A percentile compares a stretch with the other conserved stretches of the same genome.
These are phyloP conservation scores for Tripterygium wilfordii DNA, from an alignment of 177 flowering plant species.

Conservation along the genomic window DNA sequence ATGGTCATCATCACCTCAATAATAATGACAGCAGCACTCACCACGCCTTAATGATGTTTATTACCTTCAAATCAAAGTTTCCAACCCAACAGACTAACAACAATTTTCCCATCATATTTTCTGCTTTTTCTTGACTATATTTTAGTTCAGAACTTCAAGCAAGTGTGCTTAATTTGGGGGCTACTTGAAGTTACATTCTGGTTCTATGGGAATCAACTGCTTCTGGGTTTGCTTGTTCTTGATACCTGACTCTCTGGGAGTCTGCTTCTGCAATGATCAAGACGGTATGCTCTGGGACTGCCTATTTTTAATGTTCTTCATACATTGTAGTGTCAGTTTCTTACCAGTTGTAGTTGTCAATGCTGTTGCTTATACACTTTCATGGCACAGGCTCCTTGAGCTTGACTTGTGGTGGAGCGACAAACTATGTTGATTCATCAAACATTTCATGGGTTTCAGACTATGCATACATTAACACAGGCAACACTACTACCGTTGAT, in stretches of 20 bases:
- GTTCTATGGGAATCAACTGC: slow-evolving; percentile 24
- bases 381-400: slow-evolving; percentile 71
- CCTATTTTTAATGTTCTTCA: neutral
- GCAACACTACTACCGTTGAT: slow-evolving; percentile 34
- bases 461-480: slow-evolving; percentile 34
- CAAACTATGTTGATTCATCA: slow-evolving; percentile 38
- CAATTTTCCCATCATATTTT: too few relatives aligned
- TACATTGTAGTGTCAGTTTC: neutral
- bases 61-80: too few relatives aligned
- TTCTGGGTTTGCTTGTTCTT: slow-evolving; percentile 25
- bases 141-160: too few relatives aligned
- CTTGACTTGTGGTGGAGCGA: slow-evolving; percentile 60
- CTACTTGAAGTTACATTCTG: slow-evolving; percentile 41
- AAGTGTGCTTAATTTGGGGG: slow-evolving; percentile 59
- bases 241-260: slow-evolving; percentile 9
- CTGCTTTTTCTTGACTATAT: too few relatives aligned
- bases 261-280: slow-evolving; percentile 36
- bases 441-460: slow-evolving; percentile 78
- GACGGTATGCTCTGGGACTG: slow-evolving; percentile 29
- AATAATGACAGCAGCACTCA: too few relatives aligned
- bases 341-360: neutral
- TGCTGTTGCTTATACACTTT: slow-evolving; percentile 11
- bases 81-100: too few relatives aligned
- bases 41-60: too few relatives aligned
- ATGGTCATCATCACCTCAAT: too few relatives aligned